Base-by-base conservation (phyloP, 2,329 filamentous ascomycete species). In the Exophiala bonariae region DNA sequence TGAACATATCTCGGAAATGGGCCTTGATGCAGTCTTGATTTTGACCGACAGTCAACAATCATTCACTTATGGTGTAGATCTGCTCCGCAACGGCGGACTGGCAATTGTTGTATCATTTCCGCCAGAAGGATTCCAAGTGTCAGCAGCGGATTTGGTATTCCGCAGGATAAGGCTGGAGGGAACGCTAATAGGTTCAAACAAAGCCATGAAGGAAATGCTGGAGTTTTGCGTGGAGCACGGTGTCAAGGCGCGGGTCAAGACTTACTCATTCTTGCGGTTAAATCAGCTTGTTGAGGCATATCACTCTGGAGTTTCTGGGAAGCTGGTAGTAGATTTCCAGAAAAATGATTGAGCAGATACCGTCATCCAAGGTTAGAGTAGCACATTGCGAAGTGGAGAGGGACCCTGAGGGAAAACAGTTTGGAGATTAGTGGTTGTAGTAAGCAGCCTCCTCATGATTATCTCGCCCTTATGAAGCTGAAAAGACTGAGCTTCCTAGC, bases 201-300 rank as follows among this genome's bases (percentile, higher is more conserved):
- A 5, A 66, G 81, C n/a, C 1, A 71, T 93, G 2, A 75, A 81
- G 52, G 83, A 83, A 9, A 83, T 86, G 49, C 77, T 89, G 40
- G 72, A 72, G 2, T 89, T 89, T 60, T 49, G 42, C 11, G 47
- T 45, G 2, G 10, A 44, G 23, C 19, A 57, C 20, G 38, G 33
- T 11, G 44, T 57, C 18, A 51, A 39, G 38, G 42, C 52, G 17
- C 43, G 39, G 8, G 37, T 50, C 14, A 57, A 38, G 28, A 38
- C 28, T 18, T 57, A 50, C 42, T 36, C 52, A 7, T 52, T 57
- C 16, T 8, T 10, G 3, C 39, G 36, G 32, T 26, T 60, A 22
- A 59, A 57, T 42, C 52, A 57, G 35, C 49, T 60, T 28, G 58
- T 59, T 4, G 45, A 53, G 32, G 47, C 50, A 13, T 58, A 52